Evolutionary conservation across 129 eudicot species (phyloP).

Genomic region (Flaveria sonorensis): DNA sequence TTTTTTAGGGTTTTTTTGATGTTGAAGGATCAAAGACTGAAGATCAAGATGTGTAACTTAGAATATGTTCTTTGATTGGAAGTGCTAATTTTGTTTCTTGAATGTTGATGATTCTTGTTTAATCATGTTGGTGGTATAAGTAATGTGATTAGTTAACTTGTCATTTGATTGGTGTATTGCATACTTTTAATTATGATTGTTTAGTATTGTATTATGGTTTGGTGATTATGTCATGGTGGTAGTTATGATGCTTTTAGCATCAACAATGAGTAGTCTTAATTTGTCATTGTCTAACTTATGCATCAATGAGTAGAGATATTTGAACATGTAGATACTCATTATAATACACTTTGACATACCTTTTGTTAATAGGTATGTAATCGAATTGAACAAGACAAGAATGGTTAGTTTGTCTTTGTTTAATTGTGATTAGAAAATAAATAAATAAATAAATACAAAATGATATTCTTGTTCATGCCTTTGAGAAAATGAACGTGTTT

Average conservation of each 20-base stretch:
- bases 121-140: background rate
- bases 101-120: background rate
- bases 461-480: too few relatives aligned
- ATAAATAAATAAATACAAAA: too few relatives aligned
- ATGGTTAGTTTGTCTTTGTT: too few relatives aligned
- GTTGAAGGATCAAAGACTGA: background rate
- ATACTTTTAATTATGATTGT: background rate
- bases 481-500: too few relatives aligned
- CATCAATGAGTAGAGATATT: background rate
- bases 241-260: constrained; percentile 16
- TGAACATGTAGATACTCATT: background rate
- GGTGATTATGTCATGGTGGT: constrained; percentile 12
- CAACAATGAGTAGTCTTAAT: background rate
- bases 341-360: too few relatives aligned
- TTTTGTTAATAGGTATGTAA: too few relatives aligned
- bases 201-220: background rate
- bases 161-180: background rate
- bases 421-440: too few relatives aligned
- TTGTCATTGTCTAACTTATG: background rate
- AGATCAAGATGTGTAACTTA: background rate
- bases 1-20: background rate
- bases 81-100: constrained; percentile 10
- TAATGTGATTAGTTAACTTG: background rate
- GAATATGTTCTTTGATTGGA: constrained; percentile 6
- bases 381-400: too few relatives aligned